Evolutionary conservation across 345 rosid species (phyloP).

Genomic region (Eucalyptus pauciflora): DNA sequence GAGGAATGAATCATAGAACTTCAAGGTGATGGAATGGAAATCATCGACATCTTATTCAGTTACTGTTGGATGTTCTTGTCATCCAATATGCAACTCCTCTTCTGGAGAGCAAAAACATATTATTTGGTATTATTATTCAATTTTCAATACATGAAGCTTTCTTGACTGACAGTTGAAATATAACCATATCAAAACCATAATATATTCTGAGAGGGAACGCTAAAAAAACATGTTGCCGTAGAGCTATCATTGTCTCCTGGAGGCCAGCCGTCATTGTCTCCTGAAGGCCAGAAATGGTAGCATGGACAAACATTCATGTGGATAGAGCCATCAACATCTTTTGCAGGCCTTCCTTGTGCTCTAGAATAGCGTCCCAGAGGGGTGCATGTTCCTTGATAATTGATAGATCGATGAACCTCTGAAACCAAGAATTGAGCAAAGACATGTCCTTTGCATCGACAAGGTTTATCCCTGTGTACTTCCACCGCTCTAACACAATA

Average conservation of each 20-base stretch:
- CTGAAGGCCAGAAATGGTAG: neutral
- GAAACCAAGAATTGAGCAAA: neutral
- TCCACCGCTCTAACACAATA: conserved; percentile 2
- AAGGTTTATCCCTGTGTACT: neutral
- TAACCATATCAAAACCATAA: neutral
- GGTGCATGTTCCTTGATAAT: conserved; percentile 6
- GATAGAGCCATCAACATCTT: neutral
- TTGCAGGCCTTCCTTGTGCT: neutral
- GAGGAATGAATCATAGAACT: neutral
- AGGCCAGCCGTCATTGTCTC: neutral
- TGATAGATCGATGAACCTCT: neutral
- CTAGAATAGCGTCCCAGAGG: neutral
- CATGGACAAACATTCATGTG: neutral
- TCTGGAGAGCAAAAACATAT: neutral
- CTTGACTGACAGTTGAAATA: neutral
- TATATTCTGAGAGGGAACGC: neutral
- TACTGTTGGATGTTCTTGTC: neutral
- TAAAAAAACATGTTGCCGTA: neutral
- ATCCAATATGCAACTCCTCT: neutral
- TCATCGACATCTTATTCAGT: neutral
- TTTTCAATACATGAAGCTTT: neutral
- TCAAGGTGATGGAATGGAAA: neutral
- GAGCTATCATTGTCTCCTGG: neutral
- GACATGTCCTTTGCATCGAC: neutral
- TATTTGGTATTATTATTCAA: neutral